Percentiles rank a stretch among this genome's conserved stretches.
phyloP scores from a whole-genome alignment of 345 rosid species.

The Populus tremula region DNA sequence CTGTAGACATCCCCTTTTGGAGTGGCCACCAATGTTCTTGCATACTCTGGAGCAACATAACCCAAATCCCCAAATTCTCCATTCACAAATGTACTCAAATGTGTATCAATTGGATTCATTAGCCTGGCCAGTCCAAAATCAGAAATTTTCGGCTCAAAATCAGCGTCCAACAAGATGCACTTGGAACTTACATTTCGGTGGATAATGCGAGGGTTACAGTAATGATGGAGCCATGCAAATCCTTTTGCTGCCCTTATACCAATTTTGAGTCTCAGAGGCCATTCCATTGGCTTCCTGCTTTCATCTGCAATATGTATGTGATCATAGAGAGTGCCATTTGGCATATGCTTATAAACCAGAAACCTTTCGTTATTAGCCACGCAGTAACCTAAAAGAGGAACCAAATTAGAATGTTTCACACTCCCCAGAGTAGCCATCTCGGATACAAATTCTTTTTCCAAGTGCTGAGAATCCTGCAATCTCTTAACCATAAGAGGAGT shows the following conservation, averaged over 20 bases:
- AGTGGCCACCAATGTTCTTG: conserved; percentile 87
- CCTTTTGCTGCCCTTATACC: conserved; percentile 80
- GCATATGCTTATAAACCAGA: conserved; percentile 71
- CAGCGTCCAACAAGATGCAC: conserved; percentile 73
- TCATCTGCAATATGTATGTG: conserved; percentile 46
- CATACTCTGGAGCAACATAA: conserved; percentile 85
- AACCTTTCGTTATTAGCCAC: conserved; percentile 67
- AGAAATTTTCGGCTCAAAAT: conserved; percentile 84
- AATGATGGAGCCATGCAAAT: conserved; percentile 95
- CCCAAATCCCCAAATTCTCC: conserved; percentile 97
- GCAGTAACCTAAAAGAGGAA: conserved; percentile 85
- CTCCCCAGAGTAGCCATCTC: conserved; percentile 87
- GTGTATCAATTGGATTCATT: conserved; percentile 93
- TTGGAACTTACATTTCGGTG: conserved; percentile 92
- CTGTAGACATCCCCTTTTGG: conserved; percentile 95
- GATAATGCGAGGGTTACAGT: conserved; percentile 86
- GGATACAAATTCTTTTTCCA: conserved; percentile 68
- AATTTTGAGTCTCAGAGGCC: conserved; percentile 81
- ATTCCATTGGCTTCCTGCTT: conserved; percentile 54
- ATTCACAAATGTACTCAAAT: conserved; percentile 92
- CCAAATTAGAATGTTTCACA: conserved; percentile 75
- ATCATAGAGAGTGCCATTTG: conserved; percentile 68
- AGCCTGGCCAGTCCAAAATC: conserved; percentile 96
- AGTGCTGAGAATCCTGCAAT: conserved; percentile 81
- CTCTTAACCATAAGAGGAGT: conserved; percentile 78